Percentiles rank a stretch among this genome's conserved stretches.
These are phyloP conservation scores for Pterocarpus macrocarpus DNA, from an alignment of 306 rosid species.

Conservation along the genomic window DNA sequence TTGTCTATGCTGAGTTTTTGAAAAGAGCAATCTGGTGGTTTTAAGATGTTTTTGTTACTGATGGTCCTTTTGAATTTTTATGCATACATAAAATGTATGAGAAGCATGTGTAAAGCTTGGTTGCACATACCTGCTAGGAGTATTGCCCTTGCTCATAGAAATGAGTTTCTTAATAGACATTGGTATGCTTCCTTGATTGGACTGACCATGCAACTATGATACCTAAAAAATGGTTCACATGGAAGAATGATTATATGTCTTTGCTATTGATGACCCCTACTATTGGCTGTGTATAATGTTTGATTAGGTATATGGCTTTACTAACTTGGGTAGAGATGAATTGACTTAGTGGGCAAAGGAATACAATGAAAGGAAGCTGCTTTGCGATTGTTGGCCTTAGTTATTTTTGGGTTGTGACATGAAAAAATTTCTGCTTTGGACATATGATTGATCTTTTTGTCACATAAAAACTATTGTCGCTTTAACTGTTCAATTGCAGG, in stretches of 20 bases:
- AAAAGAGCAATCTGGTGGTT: background rate
- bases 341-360: background rate
- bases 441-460: conserved; percentile 16
- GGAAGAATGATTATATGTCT: conserved; percentile 18
- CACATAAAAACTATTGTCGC: background rate
- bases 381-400: conserved; percentile 12
- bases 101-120: conserved; percentile 9
- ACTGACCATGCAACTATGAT: conserved; percentile 9
- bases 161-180: background rate
- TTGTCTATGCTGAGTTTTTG: conserved; percentile 7
- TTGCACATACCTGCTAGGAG: conserved; percentile 4
- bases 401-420: background rate
- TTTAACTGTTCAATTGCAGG: conserved; percentile 62
- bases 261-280: background rate
- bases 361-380: conserved; percentile 17
- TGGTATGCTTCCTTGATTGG: background rate
- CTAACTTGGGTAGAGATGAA: background rate
- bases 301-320: conserved; percentile 17
- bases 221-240: background rate
- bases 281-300: conserved; percentile 3
- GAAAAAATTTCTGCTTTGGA: conserved; percentile 13
- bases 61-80: conserved; percentile 4
- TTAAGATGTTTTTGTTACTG: conserved; percentile 11
- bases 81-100: background rate
- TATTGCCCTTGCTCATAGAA: conserved; percentile 26